A percentile compares a stretch with the other conserved stretches of the same genome.
These are phyloP conservation scores for Phalaenopsis aphrodite DNA, from an alignment of 106 monocot genomes.

Conservation along the genomic window DNA sequence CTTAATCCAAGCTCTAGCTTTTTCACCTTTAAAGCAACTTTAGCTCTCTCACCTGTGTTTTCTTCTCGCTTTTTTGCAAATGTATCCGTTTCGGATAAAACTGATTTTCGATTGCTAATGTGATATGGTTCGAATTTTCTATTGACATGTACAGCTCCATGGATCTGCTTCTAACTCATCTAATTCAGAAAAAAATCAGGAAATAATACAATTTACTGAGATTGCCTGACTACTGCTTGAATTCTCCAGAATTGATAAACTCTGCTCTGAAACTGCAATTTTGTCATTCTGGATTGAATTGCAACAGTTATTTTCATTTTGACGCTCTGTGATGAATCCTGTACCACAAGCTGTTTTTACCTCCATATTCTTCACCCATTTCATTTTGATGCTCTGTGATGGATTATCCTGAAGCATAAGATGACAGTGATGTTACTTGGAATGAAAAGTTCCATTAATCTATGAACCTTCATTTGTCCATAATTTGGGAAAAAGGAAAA, in stretches of 20 bases:
- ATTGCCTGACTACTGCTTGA: slow-evolving; percentile 10
- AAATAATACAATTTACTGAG: slow-evolving; percentile 34
- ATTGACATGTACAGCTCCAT: not conserved
- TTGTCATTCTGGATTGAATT: not conserved
- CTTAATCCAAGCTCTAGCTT: slow-evolving; percentile 1
- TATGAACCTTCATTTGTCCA: slow-evolving; percentile 38
- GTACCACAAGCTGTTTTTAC: not conserved
- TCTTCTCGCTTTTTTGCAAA: not conserved
- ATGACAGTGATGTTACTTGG: too few relatives aligned
- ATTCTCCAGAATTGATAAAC: not conserved
- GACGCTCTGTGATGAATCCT: not conserved
- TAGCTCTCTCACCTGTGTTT: not conserved
- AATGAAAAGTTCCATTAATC: slow-evolving; percentile 20
- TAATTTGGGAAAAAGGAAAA: slow-evolving; percentile 20
- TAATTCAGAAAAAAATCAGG: slow-evolving; percentile 29
- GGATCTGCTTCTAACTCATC: slow-evolving; percentile 15
- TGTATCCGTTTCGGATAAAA: slow-evolving; percentile 1
- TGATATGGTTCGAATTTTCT: not conserved
- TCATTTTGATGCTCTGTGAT: too few relatives aligned
- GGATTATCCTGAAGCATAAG: not conserved
- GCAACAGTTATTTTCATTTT: not conserved
- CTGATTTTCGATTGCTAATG: not conserved
- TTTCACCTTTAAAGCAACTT: not conserved
- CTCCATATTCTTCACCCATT: not conserved
- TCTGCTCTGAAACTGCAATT: not conserved